Percentiles rank a stretch among this genome's conserved stretches.
phyloP scores from a whole-genome alignment of 169 alveolate species.

The Eimeria necatrix region DNA sequence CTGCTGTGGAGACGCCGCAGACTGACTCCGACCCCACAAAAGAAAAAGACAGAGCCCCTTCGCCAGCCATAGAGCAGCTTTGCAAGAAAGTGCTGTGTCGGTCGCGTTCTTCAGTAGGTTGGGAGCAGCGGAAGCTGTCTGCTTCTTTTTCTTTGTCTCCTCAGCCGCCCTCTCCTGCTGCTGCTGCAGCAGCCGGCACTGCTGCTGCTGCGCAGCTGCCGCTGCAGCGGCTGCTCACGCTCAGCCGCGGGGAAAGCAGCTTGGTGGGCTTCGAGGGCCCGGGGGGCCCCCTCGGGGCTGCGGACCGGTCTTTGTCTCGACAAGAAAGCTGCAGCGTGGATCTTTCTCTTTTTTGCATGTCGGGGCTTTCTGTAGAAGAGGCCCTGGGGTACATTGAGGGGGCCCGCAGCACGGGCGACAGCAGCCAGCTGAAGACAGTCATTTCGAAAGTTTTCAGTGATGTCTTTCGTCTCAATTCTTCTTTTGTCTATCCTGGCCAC shows the following conservation, averaged over 20 bases:
- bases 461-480: conserved; percentile 54
- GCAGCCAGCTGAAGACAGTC: not conserved
- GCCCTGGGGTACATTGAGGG: conserved; percentile 37
- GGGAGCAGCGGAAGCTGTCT: not conserved
- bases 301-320: not conserved
- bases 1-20: not conserved
- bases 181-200: not conserved
- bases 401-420: conserved; percentile 61
- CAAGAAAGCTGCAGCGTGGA: not conserved
- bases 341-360: not conserved
- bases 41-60: not conserved
- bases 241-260: conserved; percentile 10
- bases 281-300: not conserved
- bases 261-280: not conserved
- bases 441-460: conserved; percentile 8
- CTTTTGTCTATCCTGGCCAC: conserved; percentile 47
- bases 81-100: conserved; percentile 49
- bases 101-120: conserved; percentile 29
- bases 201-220: not conserved
- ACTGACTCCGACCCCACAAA: not conserved
- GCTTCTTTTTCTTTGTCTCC: not conserved
- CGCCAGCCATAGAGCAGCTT: not conserved
- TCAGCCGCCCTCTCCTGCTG: not conserved
- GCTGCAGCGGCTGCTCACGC: conserved; percentile 39
- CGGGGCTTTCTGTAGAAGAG: conserved; percentile 58